Evolutionary conservation across 768 basidiomycete species (phyloP).

Genomic region (Paxillus involutus): DNA sequence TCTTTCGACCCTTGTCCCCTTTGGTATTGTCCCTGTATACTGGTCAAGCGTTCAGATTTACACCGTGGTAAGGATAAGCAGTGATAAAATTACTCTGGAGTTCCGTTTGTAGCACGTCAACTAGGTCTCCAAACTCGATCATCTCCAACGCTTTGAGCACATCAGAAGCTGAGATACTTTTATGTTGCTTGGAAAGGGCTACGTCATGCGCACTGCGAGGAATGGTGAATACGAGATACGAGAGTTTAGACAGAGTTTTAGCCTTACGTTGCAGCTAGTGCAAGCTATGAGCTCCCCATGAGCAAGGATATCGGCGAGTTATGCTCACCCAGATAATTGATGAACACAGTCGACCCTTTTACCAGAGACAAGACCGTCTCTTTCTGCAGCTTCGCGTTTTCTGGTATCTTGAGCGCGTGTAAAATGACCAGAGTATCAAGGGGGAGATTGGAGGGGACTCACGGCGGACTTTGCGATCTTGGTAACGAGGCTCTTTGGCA

Average conservation of each 20-base stretch:
- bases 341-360: conserved; percentile 92
- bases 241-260: not conserved
- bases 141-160: conserved; percentile 84
- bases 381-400: conserved; percentile 84
- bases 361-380: conserved; percentile 83
- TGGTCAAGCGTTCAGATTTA: conserved; percentile 24
- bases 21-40: conserved; percentile 68
- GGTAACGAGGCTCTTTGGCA: conserved; percentile 80
- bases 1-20: conserved; percentile 51
- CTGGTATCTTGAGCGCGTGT: conserved; percentile 63
- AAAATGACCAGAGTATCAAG: not conserved
- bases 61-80: not conserved
- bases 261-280: conserved; percentile 46
- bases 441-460: conserved; percentile 25
- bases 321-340: conserved; percentile 82
- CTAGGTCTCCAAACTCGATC: conserved; percentile 73
- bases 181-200: conserved; percentile 79
- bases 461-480: conserved; percentile 86
- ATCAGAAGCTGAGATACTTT: conserved; percentile 86
- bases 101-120: conserved; percentile 61
- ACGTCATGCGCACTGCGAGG: conserved; percentile 79
- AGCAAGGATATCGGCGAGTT: not conserved
- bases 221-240: not conserved
- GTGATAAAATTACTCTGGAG: conserved; percentile 47
- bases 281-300: not conserved